Percentiles rank a stretch among this genome's conserved stretches.
phyloP scores from a whole-genome alignment of 2,329 filamentous ascomycete genomes.

The Dendrostoma leiphaemia region DNA sequence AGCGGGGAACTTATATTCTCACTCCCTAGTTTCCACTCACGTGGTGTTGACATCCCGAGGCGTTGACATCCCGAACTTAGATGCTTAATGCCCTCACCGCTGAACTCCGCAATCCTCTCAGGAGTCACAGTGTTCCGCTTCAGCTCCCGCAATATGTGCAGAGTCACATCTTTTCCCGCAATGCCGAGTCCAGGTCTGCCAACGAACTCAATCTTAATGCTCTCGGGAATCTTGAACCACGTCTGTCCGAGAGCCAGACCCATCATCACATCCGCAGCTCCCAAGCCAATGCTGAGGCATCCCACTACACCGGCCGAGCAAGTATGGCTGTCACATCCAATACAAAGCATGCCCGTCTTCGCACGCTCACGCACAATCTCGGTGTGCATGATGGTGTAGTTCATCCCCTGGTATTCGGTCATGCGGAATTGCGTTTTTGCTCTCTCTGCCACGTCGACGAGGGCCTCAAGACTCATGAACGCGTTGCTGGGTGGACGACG shows the following conservation, averaged over 20 bases:
- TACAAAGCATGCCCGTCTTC: constrained; percentile 36
- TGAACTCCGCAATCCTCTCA: constrained; percentile 37
- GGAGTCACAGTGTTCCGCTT: constrained; percentile 38
- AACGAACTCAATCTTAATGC: constrained; percentile 31
- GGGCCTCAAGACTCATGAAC: constrained; percentile 35
- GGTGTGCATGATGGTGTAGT: constrained; percentile 39
- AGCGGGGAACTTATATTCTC: too few species aligned
- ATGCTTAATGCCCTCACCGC: too few species aligned
- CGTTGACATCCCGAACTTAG: too few species aligned
- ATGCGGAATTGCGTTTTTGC: constrained; percentile 40
- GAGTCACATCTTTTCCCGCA: constrained; percentile 38
- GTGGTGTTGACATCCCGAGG: too few species aligned
- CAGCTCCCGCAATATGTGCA: constrained; percentile 35
- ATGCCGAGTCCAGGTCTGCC: constrained; percentile 31
- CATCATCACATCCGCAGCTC: constrained; percentile 37
- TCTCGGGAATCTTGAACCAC: constrained; percentile 39
- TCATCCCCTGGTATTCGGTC: constrained; percentile 39
- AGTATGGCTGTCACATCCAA: constrained; percentile 39
- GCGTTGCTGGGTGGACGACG: constrained; percentile 46
- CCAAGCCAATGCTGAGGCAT: constrained; percentile 35
- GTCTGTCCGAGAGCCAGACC: constrained; percentile 36
- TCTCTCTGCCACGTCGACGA: constrained; percentile 33
- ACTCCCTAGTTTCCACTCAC: too few species aligned
- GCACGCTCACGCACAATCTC: constrained; percentile 36
- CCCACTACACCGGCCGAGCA: constrained; percentile 36